These are phyloP conservation scores for Gloeopeniophorella convolvens DNA, from an alignment of 768 basidiomycete species.

Conservation along the genomic window DNA sequence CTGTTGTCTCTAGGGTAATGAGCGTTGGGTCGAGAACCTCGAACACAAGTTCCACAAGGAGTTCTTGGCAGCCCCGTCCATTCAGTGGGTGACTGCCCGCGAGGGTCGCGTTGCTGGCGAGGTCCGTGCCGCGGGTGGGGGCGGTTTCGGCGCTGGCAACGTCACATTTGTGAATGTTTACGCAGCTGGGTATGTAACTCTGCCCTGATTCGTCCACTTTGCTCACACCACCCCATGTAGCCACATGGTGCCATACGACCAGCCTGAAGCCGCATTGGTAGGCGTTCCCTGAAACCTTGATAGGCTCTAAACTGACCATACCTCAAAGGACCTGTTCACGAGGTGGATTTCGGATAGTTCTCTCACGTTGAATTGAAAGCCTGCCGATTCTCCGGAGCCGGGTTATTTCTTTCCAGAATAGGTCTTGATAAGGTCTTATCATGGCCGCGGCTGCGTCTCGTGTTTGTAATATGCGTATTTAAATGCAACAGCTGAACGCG, in stretches of 20 bases:
- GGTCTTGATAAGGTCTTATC: constrained; percentile 4
- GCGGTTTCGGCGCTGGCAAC: constrained; percentile 66
- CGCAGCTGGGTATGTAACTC: constrained; percentile 65
- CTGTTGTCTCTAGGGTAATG: constrained; percentile 52
- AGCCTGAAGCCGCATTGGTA: constrained; percentile 80
- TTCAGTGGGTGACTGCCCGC: constrained; percentile 50
- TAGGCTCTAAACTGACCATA: constrained; percentile 1
- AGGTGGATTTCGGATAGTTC: constrained; percentile 52
- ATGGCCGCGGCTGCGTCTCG: background rate
- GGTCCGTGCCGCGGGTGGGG: constrained; percentile 64
- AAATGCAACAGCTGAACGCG: too few relatives aligned
- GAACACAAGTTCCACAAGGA: constrained; percentile 56
- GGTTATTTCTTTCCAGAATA: background rate
- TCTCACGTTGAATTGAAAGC: constrained; percentile 27
- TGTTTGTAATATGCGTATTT: too few relatives aligned
- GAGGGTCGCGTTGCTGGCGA: constrained; percentile 56
- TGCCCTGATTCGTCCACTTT: background rate
- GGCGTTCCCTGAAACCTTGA: constrained; percentile 24
- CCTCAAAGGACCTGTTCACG: constrained; percentile 48
- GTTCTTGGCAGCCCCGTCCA: constrained; percentile 42
- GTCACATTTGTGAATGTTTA: constrained; percentile 73
- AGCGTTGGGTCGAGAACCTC: constrained; percentile 64
- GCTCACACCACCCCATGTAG: constrained; percentile 31
- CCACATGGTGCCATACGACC: constrained; percentile 89
- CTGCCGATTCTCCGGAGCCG: background rate